These are phyloP conservation scores for Coniochaeta sp. DNA, from an alignment of 2,329 filamentous ascomycete species.

Conservation along the genomic window DNA sequence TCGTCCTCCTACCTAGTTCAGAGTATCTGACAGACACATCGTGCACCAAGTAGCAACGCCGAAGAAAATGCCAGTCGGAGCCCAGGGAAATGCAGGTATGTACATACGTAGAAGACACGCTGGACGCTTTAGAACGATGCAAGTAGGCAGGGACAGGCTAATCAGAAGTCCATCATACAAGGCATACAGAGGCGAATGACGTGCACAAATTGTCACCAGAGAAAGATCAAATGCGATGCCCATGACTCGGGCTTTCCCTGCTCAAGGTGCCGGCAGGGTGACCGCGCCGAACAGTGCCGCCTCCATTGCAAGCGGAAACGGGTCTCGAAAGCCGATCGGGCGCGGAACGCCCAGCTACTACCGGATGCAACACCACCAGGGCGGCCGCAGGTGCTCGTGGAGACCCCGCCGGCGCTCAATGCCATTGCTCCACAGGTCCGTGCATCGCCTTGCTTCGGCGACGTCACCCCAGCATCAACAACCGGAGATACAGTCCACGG, in stretches of 20 bases:
- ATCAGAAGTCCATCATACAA: neutral
- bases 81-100: no score
- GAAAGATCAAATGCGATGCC: constrained; percentile 7
- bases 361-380: no score
- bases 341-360: no score
- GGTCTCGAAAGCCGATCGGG: neutral
- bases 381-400: neutral
- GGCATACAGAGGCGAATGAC: neutral
- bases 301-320: constrained; percentile 4
- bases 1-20: no score
- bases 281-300: neutral
- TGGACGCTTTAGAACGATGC: no score
- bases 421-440: neutral
- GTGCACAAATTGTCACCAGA: constrained; percentile 3
- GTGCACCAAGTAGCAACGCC: no score
- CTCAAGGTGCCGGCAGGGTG: constrained; percentile 1
- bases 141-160: no score
- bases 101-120: no score
- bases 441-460: neutral
- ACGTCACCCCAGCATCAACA: neutral
- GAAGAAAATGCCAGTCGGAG: no score
- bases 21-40: no score
- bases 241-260: constrained; percentile 5
- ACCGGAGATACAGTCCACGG: neutral
- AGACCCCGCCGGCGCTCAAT: neutral